Percentiles rank a stretch among this genome's conserved stretches.
These are phyloP conservation scores for Brassica cretica DNA, from an alignment of 345 rosid species.

Conservation along the genomic window DNA sequence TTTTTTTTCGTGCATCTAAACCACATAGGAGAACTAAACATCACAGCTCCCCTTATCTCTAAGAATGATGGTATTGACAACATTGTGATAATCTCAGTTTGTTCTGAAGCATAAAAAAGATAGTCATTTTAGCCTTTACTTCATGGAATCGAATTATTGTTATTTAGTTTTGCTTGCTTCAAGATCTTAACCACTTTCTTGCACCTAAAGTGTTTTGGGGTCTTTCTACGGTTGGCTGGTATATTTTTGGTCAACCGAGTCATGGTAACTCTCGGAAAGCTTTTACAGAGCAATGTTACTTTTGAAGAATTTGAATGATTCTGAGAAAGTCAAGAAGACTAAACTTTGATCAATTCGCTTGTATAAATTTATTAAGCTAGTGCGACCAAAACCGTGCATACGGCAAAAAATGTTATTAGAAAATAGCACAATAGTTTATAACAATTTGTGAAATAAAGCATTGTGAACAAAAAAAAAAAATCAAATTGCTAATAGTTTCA, in stretches of 20 bases:
- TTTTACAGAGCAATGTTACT: not conserved
- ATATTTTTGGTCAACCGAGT: not conserved
- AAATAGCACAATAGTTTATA: not conserved
- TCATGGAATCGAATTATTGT: no score
- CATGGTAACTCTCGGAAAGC: conserved; percentile 7
- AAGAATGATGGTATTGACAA: no score
- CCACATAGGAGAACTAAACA: no score
- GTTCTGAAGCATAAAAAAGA: no score
- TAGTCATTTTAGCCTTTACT: no score
- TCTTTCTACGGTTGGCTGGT: no score
- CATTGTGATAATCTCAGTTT: no score
- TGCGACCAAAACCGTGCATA: not conserved
- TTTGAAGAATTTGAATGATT: not conserved
- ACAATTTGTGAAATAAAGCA: not conserved
- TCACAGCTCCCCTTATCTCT: no score
- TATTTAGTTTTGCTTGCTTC: no score
- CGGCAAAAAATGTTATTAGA: not conserved
- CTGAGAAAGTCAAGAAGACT: conserved; percentile 1
- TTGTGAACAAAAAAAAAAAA: not conserved
- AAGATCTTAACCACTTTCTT: no score
- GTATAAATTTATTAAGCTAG: not conserved
- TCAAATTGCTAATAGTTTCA: not conserved
- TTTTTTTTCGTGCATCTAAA: no score
- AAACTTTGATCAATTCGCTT: not conserved
- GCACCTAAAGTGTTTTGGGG: no score